Percentiles rank a stretch among this genome's conserved stretches.
These are phyloP conservation scores for Starmerella gropengiesseri DNA, from an alignment of 805 yeast species.

Conservation along the genomic window DNA sequence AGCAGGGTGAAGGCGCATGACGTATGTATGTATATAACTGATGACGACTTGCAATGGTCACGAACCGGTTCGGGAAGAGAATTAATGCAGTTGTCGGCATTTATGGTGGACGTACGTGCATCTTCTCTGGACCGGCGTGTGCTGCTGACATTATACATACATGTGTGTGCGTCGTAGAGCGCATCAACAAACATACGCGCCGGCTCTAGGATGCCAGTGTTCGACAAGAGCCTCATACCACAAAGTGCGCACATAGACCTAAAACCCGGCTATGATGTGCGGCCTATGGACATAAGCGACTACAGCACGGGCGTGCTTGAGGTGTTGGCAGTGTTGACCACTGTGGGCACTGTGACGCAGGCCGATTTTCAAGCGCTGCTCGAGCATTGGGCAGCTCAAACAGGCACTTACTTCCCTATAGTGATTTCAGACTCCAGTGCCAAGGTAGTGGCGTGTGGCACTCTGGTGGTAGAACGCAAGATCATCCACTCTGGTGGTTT, in stretches of 20 bases:
- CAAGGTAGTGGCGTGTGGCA: conserved; percentile 71
- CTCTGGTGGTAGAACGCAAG: conserved; percentile 68
- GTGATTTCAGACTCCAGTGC: conserved; percentile 51
- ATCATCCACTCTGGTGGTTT: conserved; percentile 69
- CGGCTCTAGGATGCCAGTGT: background rate
- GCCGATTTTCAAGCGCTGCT: conserved; percentile 42
- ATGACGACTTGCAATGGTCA: too few species aligned
- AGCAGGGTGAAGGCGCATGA: too few species aligned
- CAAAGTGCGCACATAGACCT: conserved; percentile 20
- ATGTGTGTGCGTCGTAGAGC: background rate
- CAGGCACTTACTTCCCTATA: conserved; percentile 50
- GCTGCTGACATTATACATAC: background rate
- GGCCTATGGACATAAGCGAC: conserved; percentile 49
- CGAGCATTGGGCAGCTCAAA: conserved; percentile 44
- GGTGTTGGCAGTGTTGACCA: conserved; percentile 59
- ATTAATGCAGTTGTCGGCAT: too few species aligned
- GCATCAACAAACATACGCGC: background rate
- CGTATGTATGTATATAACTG: too few species aligned
- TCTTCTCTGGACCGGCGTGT: too few species aligned
- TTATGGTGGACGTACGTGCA: too few species aligned
- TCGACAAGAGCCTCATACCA: conserved; percentile 24
- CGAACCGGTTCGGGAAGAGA: too few species aligned
- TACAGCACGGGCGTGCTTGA: conserved; percentile 50
- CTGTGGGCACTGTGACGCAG: conserved; percentile 61
- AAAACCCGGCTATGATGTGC: conserved; percentile 60